Percentiles rank a stretch among this genome's conserved stretches.
phyloP scores from a whole-genome alignment of 768 basidiomycete genomes.

The Lactarius trivialis region DNA sequence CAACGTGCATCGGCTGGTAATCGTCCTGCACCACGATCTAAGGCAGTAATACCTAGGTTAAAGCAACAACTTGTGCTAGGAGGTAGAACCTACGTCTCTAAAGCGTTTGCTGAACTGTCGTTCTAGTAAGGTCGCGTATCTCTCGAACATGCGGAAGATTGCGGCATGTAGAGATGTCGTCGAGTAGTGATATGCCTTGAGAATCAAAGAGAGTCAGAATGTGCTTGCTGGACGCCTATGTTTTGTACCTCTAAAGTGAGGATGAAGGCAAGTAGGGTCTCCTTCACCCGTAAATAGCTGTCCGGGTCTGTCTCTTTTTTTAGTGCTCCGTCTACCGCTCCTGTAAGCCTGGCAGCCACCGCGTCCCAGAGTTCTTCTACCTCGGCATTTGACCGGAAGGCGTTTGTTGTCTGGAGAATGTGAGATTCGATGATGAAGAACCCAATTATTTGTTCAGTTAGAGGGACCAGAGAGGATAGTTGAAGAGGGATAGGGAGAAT shows the following conservation, averaged over 20 bases:
- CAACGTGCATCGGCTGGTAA: slow-evolving; percentile 77
- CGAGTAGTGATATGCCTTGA: slow-evolving; percentile 74
- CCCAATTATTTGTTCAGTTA: slow-evolving; percentile 91
- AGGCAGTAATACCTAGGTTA: neutral
- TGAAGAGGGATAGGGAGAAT: slow-evolving; percentile 77
- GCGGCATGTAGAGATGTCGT: slow-evolving; percentile 77
- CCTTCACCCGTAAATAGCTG: slow-evolving; percentile 75
- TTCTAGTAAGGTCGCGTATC: slow-evolving; percentile 78
- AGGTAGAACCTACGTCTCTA: slow-evolving; percentile 51
- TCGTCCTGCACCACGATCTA: slow-evolving; percentile 86
- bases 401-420: slow-evolving; percentile 81
- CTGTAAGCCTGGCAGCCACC: slow-evolving; percentile 65
- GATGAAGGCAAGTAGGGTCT: slow-evolving; percentile 75
- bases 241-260: slow-evolving; percentile 80
- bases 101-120: slow-evolving; percentile 75
- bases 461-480: slow-evolving; percentile 55
- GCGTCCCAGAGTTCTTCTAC: slow-evolving; percentile 95
- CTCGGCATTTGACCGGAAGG: slow-evolving; percentile 85
- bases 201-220: neutral
- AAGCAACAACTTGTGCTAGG: neutral
- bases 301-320: slow-evolving; percentile 73
- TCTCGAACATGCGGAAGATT: slow-evolving; percentile 84
- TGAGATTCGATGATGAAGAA: slow-evolving; percentile 97
- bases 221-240: neutral
- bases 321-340: slow-evolving; percentile 67